phyloP scores from a whole-genome alignment of 345 rosid species.

The Alliaria petiolata region DNA sequence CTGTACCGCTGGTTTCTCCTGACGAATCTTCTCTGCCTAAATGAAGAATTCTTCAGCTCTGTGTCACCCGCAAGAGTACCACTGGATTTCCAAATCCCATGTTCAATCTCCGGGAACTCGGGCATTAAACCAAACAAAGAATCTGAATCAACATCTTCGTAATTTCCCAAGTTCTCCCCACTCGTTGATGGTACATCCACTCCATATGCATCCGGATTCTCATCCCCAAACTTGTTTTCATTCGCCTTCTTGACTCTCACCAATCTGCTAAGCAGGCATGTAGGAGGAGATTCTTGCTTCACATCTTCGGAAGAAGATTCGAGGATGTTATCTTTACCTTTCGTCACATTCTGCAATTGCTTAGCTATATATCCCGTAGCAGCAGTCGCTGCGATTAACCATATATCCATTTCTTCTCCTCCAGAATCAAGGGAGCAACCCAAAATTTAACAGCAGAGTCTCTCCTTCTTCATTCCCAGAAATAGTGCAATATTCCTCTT shows the following conservation, averaged over 20 bases:
- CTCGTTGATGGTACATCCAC: slow-evolving; percentile 43
- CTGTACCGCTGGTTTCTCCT: slow-evolving; percentile 37
- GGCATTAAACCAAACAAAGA: slow-evolving; percentile 4
- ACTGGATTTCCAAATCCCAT: neutral
- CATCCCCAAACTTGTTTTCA: slow-evolving; percentile 16
- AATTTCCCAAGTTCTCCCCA: too few species aligned
- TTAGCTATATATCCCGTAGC: slow-evolving; percentile 71
- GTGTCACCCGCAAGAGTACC: slow-evolving; percentile 15
- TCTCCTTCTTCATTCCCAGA: neutral
- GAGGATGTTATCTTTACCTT: slow-evolving; percentile 27
- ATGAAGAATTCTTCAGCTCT: slow-evolving; percentile 12
- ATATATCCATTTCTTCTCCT: slow-evolving; percentile 55
- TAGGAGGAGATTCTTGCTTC: slow-evolving; percentile 20
- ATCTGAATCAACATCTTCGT: too few species aligned
- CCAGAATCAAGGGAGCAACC: slow-evolving; percentile 13
- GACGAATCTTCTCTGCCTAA: slow-evolving; percentile 39
- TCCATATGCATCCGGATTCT: slow-evolving; percentile 21
- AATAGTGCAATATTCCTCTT: neutral
- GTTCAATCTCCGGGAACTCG: slow-evolving; percentile 8
- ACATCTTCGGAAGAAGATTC: slow-evolving; percentile 24
- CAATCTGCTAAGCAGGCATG: slow-evolving; percentile 22
- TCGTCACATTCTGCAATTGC: slow-evolving; percentile 48
- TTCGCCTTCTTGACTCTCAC: neutral
- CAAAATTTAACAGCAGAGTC: slow-evolving; percentile 1
- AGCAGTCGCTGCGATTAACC: slow-evolving; percentile 76